These are phyloP conservation scores for Kuraishia ogatae DNA, from an alignment of 805 yeast species.

Conservation along the genomic window DNA sequence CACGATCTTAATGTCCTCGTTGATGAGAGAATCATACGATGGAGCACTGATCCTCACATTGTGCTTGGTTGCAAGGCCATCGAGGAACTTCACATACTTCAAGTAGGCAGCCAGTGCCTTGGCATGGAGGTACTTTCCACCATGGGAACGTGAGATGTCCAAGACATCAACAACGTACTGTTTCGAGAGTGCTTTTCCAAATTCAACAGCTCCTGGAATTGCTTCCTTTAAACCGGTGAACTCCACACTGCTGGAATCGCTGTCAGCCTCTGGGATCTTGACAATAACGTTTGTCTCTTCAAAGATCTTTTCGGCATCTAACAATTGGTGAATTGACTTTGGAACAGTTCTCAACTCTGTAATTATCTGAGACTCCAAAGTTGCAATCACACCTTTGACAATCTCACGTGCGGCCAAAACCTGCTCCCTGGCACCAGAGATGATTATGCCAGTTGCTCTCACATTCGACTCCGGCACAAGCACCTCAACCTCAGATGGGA, in stretches of 20 bases:
- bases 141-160: constrained; percentile 86
- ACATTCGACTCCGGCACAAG: constrained; percentile 24
- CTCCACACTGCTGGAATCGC: constrained; percentile 36
- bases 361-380: constrained; percentile 34
- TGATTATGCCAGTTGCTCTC: constrained; percentile 32
- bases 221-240: constrained; percentile 54
- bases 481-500: constrained; percentile 20
- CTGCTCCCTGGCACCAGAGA: constrained; percentile 66
- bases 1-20: constrained; percentile 32
- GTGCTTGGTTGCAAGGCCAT: constrained; percentile 29
- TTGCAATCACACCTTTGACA: constrained; percentile 36
- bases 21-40: constrained; percentile 32
- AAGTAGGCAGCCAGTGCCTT: constrained; percentile 65
- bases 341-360: constrained; percentile 60
- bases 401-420: constrained; percentile 47
- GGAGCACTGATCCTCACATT: constrained; percentile 41
- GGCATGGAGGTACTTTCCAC: constrained; percentile 71
- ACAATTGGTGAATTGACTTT: constrained; percentile 55
- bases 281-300: constrained; percentile 49
- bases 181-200: constrained; percentile 52
- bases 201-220: constrained; percentile 52
- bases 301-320: constrained; percentile 47
- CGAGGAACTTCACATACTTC: constrained; percentile 38
- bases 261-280: constrained; percentile 37
- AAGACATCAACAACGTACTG: constrained; percentile 55